These are phyloP conservation scores for Termitomyces sp. DNA, from an alignment of 768 basidiomycete species.

Conservation along the genomic window DNA sequence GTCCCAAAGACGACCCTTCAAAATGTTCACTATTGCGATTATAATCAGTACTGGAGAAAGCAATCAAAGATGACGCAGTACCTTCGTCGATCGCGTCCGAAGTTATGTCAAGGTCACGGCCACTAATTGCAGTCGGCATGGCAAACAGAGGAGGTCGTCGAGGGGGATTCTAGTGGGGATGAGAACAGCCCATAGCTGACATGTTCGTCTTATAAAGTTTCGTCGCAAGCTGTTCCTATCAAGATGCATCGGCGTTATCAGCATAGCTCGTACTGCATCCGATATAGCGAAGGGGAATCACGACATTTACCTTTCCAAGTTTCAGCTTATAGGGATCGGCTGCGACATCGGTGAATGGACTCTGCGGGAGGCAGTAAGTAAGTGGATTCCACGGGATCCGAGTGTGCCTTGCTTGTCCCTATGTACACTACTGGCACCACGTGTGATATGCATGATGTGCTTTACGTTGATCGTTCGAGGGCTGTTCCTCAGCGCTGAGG, in stretches of 20 bases:
- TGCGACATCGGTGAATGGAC: conserved; percentile 2
- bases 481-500: not conserved
- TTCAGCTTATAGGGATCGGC: not conserved
- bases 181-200: not conserved
- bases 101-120: conserved; percentile 7
- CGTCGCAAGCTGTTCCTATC: not conserved
- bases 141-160: not conserved
- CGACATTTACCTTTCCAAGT: not conserved
- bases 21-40: conserved; percentile 46
- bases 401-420: not conserved
- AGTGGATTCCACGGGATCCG: not conserved
- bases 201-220: not conserved
- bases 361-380: not conserved
- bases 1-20: conserved; percentile 49
- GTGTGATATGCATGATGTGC: not conserved
- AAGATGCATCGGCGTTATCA: conserved; percentile 5
- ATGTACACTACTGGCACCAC: no score
- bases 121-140: conserved; percentile 1
- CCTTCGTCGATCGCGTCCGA: conserved; percentile 15
- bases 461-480: not conserved
- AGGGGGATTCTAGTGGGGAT: not conserved
- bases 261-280: not conserved
- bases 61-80: not conserved
- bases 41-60: not conserved
- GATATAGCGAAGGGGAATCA: not conserved